Conservation (phyloP, 495 filamentous ascomycete genomes). For the Aspergillus panamensis region DNA sequence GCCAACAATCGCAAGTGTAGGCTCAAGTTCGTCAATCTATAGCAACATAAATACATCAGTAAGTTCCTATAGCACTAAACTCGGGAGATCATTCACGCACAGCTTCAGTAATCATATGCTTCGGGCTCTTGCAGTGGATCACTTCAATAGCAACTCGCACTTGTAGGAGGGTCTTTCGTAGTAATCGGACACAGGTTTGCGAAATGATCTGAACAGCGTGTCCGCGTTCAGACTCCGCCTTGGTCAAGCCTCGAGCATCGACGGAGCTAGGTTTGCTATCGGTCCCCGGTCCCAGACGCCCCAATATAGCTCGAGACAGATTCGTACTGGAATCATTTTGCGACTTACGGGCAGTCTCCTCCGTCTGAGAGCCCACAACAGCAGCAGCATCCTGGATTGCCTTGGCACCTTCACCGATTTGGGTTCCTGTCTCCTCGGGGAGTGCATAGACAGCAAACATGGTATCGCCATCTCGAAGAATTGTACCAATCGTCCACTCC, state of each 20-base stretch:
- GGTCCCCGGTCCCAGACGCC: conserved; percentile 35
- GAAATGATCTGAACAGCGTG: conserved; percentile 74
- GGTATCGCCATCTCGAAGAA: conserved; percentile 93
- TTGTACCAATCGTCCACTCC: conserved; percentile 95
- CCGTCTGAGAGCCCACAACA: conserved; percentile 52
- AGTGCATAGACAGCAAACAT: conserved; percentile 87
- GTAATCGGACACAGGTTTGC: conserved; percentile 70
- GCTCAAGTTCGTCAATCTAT: conserved; percentile 83
- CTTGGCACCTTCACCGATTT: conserved; percentile 56
- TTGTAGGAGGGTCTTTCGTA: conserved; percentile 87
- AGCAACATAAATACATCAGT: conserved; percentile 19
- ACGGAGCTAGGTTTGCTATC: conserved; percentile 42
- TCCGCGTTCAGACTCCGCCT: conserved; percentile 71
- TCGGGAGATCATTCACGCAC: conserved; percentile 35
- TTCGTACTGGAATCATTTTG: conserved; percentile 24
- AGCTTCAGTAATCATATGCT: conserved; percentile 78
- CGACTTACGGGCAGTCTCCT: conserved; percentile 34
- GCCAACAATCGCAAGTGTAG: conserved; percentile 91
- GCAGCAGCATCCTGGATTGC: conserved; percentile 69
- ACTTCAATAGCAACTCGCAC: conserved; percentile 91
- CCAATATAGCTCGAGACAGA: conserved; percentile 34
- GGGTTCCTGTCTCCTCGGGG: conserved; percentile 66
- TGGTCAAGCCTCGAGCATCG: conserved; percentile 46
- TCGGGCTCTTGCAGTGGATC: conserved; percentile 95
- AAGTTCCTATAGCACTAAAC: neutral